Conservation (phyloP, 2,329 filamentous ascomycete genomes). For the Aureobasidium sp. region DNA sequence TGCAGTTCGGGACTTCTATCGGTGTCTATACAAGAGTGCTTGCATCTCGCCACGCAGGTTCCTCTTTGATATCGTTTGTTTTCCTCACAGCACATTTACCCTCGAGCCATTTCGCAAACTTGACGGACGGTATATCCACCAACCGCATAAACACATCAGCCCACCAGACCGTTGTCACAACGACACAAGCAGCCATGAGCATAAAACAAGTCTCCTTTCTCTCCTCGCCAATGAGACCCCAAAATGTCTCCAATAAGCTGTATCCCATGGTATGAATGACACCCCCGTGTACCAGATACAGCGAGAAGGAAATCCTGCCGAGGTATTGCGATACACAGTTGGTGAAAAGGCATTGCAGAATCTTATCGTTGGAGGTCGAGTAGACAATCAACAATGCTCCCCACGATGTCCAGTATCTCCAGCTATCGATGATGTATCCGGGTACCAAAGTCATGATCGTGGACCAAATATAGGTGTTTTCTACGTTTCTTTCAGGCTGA, state of each 20-base stretch:
- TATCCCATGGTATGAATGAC: slow-evolving; percentile 50
- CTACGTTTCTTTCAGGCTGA: not conserved
- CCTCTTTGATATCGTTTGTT: not conserved
- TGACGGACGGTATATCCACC: slow-evolving; percentile 51
- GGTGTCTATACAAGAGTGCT: not conserved
- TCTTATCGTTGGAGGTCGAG: slow-evolving; percentile 35
- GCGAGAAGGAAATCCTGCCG: slow-evolving; percentile 51
- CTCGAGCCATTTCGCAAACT: slow-evolving; percentile 52
- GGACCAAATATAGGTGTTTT: not conserved
- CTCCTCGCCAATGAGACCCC: slow-evolving; percentile 31
- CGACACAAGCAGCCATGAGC: slow-evolving; percentile 37
- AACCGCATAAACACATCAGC: slow-evolving; percentile 52
- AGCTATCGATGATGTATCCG: not conserved
- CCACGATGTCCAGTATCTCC: not conserved
- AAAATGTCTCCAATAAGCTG: slow-evolving; percentile 31
- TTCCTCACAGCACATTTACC: not conserved
- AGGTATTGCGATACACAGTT: slow-evolving; percentile 48
- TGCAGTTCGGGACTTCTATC: too few relatives aligned
- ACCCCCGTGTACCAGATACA: slow-evolving; percentile 55
- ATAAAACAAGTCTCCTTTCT: slow-evolving; percentile 48
- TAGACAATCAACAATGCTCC: not conserved
- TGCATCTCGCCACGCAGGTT: not conserved
- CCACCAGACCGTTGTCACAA: slow-evolving; percentile 48
- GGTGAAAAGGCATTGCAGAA: slow-evolving; percentile 46
- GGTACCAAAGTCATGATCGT: not conserved